Evolutionary conservation across 1,139 yeast species (phyloP).

Genomic region (Suhomyces panamericanus): DNA sequence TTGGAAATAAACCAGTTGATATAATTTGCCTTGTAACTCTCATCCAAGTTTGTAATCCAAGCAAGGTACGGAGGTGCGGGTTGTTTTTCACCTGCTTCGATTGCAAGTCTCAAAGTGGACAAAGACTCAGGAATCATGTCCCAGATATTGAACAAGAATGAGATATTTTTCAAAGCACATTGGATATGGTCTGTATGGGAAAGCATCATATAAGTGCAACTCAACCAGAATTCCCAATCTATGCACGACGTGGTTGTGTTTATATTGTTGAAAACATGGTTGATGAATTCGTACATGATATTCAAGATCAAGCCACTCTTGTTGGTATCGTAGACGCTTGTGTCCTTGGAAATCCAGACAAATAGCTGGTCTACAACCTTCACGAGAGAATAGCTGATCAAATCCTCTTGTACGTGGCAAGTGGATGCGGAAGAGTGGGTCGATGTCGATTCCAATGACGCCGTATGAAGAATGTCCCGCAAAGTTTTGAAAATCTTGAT

Average conservation of each 20-base stretch:
- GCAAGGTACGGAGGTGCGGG: slow-evolving; percentile 10
- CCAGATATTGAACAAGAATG: slow-evolving; percentile 75
- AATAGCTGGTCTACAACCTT: slow-evolving; percentile 35
- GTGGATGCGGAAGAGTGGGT: background rate
- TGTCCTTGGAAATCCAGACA: slow-evolving; percentile 39
- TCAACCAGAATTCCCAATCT: slow-evolving; percentile 79
- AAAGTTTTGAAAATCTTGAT: slow-evolving; percentile 46
- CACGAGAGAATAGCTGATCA: slow-evolving; percentile 14
- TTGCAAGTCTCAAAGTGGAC: slow-evolving; percentile 10
- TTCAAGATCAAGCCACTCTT: slow-evolving; percentile 48
- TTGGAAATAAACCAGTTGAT: slow-evolving; percentile 56
- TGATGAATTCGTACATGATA: slow-evolving; percentile 47
- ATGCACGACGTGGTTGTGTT: slow-evolving; percentile 24
- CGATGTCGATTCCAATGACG: slow-evolving; percentile 11
- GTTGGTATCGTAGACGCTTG: slow-evolving; percentile 46
- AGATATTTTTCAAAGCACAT: slow-evolving; percentile 59
- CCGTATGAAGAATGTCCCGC: slow-evolving; percentile 43
- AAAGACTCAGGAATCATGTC: slow-evolving; percentile 56
- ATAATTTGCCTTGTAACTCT: slow-evolving; percentile 47
- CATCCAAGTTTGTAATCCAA: slow-evolving; percentile 40
- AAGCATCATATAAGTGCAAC: slow-evolving; percentile 59
- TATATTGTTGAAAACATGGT: slow-evolving; percentile 32
- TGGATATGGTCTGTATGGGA: slow-evolving; percentile 60
- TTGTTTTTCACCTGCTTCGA: slow-evolving; percentile 1
- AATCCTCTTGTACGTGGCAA: slow-evolving; percentile 6